A percentile compares a stretch with the other conserved stretches of the same genome.
Evolutionary conservation across 2,329 filamentous ascomycete species (phyloP).

Genomic region (Beauveria pseudobassiana): DNA sequence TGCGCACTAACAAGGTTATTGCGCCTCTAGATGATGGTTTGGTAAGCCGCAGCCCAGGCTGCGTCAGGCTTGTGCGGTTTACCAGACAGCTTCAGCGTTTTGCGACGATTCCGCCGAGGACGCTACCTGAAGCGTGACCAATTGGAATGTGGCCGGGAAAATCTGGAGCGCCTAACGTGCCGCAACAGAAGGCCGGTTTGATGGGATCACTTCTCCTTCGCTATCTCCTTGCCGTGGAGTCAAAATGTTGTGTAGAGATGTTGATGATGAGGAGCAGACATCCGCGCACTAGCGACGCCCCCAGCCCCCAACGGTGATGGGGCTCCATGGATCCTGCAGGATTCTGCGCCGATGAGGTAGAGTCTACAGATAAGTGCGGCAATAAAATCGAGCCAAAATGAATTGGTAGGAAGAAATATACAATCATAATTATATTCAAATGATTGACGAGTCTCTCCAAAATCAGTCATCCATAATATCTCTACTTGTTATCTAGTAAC

Average conservation of each 20-base stretch:
- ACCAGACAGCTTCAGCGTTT: not conserved
- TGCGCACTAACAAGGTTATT: too few relatives aligned
- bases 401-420: not conserved
- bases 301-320: not conserved
- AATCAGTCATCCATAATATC: not conserved
- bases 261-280: conserved; percentile 13
- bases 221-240: not conserved
- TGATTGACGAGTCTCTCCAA: not conserved
- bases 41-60: not conserved
- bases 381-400: not conserved
- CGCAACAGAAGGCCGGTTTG: not conserved
- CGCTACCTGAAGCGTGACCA: not conserved
- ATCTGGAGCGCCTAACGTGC: not conserved
- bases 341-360: not conserved
- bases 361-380: not conserved
- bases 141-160: not conserved
- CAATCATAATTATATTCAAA: not conserved
- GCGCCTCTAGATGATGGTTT: not conserved
- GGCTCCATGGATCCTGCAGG: not conserved
- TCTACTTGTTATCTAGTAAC: not conserved
- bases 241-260: not conserved
- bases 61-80: not conserved
- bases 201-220: not conserved
- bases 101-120: not conserved
- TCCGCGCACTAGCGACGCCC: not conserved